A percentile compares a stretch with the other conserved stretches of the same genome.
phyloP scores from a whole-genome alignment of 2,329 filamentous ascomycete genomes.

The Calonectria pseudoturangicola region DNA sequence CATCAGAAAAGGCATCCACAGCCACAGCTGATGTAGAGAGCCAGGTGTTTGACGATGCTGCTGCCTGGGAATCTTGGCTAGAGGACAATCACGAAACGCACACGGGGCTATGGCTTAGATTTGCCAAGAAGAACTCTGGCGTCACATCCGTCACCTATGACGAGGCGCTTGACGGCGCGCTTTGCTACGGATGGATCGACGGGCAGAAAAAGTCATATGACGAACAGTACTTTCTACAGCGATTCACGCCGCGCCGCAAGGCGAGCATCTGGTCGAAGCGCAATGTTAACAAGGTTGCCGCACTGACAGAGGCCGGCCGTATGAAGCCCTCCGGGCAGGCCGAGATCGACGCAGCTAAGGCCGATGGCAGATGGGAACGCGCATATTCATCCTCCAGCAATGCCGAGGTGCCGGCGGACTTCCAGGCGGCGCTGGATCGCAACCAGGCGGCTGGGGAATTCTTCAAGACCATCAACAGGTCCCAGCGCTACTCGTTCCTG shows the following conservation, averaged over 20 bases:
- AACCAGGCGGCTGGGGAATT: constrained; percentile 60
- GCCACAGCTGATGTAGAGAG: constrained; percentile 3
- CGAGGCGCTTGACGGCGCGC: constrained; percentile 73
- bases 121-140: constrained; percentile 68
- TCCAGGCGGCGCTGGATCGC: constrained; percentile 64
- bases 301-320: constrained; percentile 65
- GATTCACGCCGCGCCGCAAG: constrained; percentile 74
- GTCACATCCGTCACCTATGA: constrained; percentile 67
- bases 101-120: constrained; percentile 67
- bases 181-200: constrained; percentile 80
- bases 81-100: constrained; percentile 39
- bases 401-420: constrained; percentile 69
- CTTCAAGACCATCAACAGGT: constrained; percentile 66
- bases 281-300: constrained; percentile 72
- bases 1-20: too few relatives aligned
- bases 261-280: constrained; percentile 76
- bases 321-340: constrained; percentile 69
- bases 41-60: constrained; percentile 41
- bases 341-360: constrained; percentile 73
- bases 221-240: constrained; percentile 69
- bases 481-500: constrained; percentile 67
- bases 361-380: constrained; percentile 74
- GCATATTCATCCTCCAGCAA: constrained; percentile 72
- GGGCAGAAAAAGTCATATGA: constrained; percentile 69
- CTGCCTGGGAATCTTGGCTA: constrained; percentile 47